phyloP scores from a whole-genome alignment of 306 rosid genomes.

The Cicer yamashitae region DNA sequence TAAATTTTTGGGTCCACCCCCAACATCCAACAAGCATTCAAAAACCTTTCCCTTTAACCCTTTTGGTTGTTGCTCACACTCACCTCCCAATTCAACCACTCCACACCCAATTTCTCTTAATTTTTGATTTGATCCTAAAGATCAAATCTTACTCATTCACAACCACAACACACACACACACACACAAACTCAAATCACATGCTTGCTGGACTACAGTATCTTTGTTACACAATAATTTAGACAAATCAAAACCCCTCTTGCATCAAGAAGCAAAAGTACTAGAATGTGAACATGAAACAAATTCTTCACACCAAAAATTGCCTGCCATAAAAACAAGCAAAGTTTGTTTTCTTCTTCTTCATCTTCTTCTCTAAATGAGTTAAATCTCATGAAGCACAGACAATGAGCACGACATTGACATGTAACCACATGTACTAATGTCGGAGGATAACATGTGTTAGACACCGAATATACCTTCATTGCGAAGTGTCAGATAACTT shows the following conservation, averaged over 20 bases:
- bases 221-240: conserved; percentile 55
- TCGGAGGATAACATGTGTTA: too few relatives aligned
- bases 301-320: conserved; percentile 49
- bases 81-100: conserved; percentile 69
- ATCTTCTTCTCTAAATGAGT: conserved; percentile 41
- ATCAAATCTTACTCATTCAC: conserved; percentile 50
- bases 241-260: conserved; percentile 48
- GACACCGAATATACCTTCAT: too few relatives aligned
- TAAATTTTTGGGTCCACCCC: conserved; percentile 77
- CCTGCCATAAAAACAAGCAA: conserved; percentile 45
- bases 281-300: conserved; percentile 51
- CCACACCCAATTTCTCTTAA: conserved; percentile 58
- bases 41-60: conserved; percentile 50
- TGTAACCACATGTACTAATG: too few relatives aligned
- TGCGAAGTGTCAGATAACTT: conserved; percentile 10
- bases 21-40: conserved; percentile 61
- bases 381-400: not conserved
- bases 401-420: too few relatives aligned
- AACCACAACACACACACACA: not conserved
- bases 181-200: conserved; percentile 42
- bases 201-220: conserved; percentile 51
- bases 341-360: conserved; percentile 22
- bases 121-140: conserved; percentile 49
- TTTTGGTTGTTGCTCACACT: conserved; percentile 68
- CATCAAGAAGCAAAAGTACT: conserved; percentile 51